Evolutionary conservation across 1,284 basidiomycete genomes (phyloP), one percentile per base, ranked within the genome.

Genomic region (Golubevia sp.): DNA sequence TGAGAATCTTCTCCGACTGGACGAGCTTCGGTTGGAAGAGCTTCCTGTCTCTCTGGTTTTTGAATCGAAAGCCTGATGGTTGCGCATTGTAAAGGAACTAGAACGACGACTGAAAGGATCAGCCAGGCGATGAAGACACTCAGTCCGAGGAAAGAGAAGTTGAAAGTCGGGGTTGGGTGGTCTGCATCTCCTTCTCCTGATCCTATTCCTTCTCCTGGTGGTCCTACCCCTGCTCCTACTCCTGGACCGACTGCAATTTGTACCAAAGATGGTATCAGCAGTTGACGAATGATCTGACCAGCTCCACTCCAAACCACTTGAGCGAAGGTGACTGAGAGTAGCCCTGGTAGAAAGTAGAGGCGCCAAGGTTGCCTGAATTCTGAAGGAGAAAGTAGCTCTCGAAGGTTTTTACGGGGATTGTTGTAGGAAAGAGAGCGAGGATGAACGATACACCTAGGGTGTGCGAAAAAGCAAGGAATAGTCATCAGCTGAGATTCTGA

Each of bases 311-410:
- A 76, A 27, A 55, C 27, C 27, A 79, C 62, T 54, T 77, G 77
- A 13, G 67, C 55, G 13, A 76, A 53, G 23, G 70, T 69, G 23
- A 68, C 73, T 3, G 70, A 59, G 11, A 79, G 55, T 13, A 81
- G 65, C 18, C 71, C 78, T 1, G 79, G 79, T 1, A 79, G 58
- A 13, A 69, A 38, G 63, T 74, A 82, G 25, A 82, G 62, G 7
- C 70, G 61, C 79, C 78, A 81, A 5, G 79, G 78, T 49, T 74
- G 76, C 18, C 24, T 58, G 44, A 70, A 67, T 54, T 82, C 79
- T 25, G 66, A 53, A 55, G 67, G 70, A 18, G 72, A 75, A 25
- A 81, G 65, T 11, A 82, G 63, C 59, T 79, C 68, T 30, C 70
- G 59, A 49, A 82, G 59, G 26, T 71, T 73, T 24, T 67, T 64